Evolutionary conservation across 148 eudicot species (phyloP), one percentile per base, ranked within the genome.

Genomic region (Chenopodium quinoa): DNA sequence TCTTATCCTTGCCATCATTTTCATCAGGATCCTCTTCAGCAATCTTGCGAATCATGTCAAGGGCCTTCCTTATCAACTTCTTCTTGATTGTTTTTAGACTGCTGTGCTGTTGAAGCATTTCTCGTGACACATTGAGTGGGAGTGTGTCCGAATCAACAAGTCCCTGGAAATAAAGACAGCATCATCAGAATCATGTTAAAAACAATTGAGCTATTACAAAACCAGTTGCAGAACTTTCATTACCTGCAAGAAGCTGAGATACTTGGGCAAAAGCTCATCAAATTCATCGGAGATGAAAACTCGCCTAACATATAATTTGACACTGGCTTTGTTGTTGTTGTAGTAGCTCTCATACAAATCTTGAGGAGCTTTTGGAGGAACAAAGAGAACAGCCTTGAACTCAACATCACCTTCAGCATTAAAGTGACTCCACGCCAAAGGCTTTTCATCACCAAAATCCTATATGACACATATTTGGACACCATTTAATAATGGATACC

Each of bases 51-150:
- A 96, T 96, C 99, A 96, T 96, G 85, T 96, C 99, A 83, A 96
- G 98, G 79, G 99, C 99, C 93, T 96, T 96, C 78, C 99, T 88
- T 67, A 96, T 96, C 58, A 96, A 86, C 76, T 96, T 96, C 90
- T 96, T 96, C 88, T 96, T 96, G 73, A 96, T 96, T 73, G 99
- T 96, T 80, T 96, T 96, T 90, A 96, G 91, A 84, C 99, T 96
- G 82, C 97, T 96, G 85, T 96, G 99, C 83, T 92, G 97, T 86
- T 96, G 99, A 86, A 96, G 97, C 99, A 96, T 96, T 91, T 96
- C 99, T 90, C 99, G 86, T 20, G 99, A 96, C 71, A 96, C 99
- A 78, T 96, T 96, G 25, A 96, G 90, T n/a, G 99, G 99, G 37
- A 96, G 90, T 76, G 98, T 88, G 84, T 96, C 99, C 16, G 99